Base-by-base conservation (phyloP, 225 moss, liverwort and hornwort genomes). In the Polytrichum formosum region DNA sequence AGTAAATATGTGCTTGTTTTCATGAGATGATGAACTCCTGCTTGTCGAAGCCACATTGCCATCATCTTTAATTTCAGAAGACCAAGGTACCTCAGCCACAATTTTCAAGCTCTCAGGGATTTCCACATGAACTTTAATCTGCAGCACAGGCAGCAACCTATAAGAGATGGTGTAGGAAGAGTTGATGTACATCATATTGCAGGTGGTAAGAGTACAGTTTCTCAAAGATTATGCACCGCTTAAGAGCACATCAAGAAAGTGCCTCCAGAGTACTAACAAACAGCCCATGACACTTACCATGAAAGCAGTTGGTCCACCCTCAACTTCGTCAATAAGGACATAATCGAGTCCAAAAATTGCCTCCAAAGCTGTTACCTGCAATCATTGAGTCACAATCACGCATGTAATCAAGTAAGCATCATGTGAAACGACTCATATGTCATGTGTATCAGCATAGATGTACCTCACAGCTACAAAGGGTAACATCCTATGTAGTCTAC, bases 271-370 rank as follows among this genome's bases (percentile, higher is more conserved):
- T 46, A 46, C 46, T 61, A 5, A 22, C 28, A 33, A 72, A 5
- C 28, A 53, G 55, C 28, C 26, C 8, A 16, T 58, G 33, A 63
- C 17, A 53, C 68, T 30, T 70, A 79, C 78, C 84, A 81, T 82
- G 70, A 92, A 90, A 21, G 79, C 78, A 28, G 63, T 67, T 55
- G 66, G 76, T 6, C 63, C 63, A 28, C 59, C 81, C 28, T 55
- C 35, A 26, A 72, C 79, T 70, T 60, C 73, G 20, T 76, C 70
- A 56, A 92, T 54, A 1, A 61, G 58, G 62, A 82, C 76, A 63
- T 66, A 88, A n/a, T 92, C 84, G 29, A 75, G 70, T 55, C 74
- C 84, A 63, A 84, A 92, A 2, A 92, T 92, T 20, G 92, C 72
- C 68, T 90, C 75, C 73, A 92, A 72, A 5, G 70, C 90, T 31